Evolutionary conservation across 2,329 filamentous ascomycete genomes (phyloP), one percentile per base, ranked within the genome.

Genomic region (Xylariaceae sp.): DNA sequence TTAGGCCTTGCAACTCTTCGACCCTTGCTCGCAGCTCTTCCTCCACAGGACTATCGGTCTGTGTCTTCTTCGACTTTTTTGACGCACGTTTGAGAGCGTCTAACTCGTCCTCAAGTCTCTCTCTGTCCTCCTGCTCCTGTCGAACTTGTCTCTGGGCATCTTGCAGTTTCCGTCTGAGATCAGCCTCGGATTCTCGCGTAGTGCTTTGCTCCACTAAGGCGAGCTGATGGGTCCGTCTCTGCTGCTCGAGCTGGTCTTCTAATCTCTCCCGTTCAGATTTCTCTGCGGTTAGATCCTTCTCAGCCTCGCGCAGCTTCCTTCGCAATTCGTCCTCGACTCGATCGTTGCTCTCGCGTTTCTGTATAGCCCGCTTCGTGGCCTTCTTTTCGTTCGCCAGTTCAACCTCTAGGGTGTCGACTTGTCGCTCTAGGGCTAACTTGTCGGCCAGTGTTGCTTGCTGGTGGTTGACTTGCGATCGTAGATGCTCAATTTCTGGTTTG

Each of bases 381-480:
- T 81, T 78, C 61, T 81, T 91, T 60, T 93, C 87, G 51, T 86
- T 87, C 50, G 90, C 87, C 2, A 95, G 73, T 53, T 95, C 86
- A 33, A 88, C 81, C 61, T 95, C 86, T 2, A 90, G 64, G 2
- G 83, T 81, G 56, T 76, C 83, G 19, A 95, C 64, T 63, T 93
- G 87, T 35, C 86, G 82, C 58, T 93, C 83, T 12, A 96, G 66
- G 2, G 84, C 76, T 34, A 91, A 72, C 62, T 94, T 95, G 59
- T 95, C 89, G 2, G 84, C 73, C 13, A 94, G 70, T 9, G 87
- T 68, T 2, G 77, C 74, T 55, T 89, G 82, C 40, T 90, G 80
- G 12, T 73, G 70, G 19, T 67, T 57, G 9, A 80, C 60, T 53
- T 80, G 76, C 2, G 74, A 71, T 48, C 69, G 67, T 19, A 81